These are phyloP conservation scores for Irpex sp. DNA, from an alignment of 1,284 basidiomycete genomes.

Conservation along the genomic window DNA sequence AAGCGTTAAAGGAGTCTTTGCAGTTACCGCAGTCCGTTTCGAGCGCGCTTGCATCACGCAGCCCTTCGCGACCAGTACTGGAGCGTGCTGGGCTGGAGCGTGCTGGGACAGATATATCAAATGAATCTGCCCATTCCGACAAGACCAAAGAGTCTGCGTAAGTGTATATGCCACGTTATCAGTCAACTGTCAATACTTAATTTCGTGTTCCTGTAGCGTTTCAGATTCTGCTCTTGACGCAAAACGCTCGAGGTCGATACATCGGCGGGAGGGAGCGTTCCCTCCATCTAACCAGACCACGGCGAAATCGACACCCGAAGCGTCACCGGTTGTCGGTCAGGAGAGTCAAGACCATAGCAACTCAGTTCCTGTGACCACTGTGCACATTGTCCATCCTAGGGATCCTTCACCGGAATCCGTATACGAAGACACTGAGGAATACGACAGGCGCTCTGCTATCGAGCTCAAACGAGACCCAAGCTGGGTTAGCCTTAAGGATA, in stretches of 20 bases:
- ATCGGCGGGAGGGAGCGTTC: constrained; percentile 65
- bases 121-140: neutral
- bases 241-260: constrained; percentile 28
- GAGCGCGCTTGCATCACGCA: constrained; percentile 35
- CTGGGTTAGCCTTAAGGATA: constrained; percentile 26
- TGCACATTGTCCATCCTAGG: neutral
- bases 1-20: constrained; percentile 49
- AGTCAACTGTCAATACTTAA: neutral
- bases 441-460: constrained; percentile 11
- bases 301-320: constrained; percentile 12
- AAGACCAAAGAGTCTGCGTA: constrained; percentile 1
- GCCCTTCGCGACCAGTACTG: constrained; percentile 7
- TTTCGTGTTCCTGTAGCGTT: neutral
- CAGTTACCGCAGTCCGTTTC: constrained; percentile 51
- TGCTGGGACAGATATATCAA: constrained; percentile 2
- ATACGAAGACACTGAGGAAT: constrained; percentile 5
- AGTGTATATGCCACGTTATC: neutral
- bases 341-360: neutral
- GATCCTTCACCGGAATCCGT: neutral
- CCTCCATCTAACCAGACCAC: constrained; percentile 38
- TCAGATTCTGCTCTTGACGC: neutral
- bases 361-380: neutral
- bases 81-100: no score
- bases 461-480: constrained; percentile 26
- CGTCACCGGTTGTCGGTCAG: constrained; percentile 2